Percentiles rank a stretch among this genome's conserved stretches.
These are phyloP conservation scores for Malus hybrid DNA, from an alignment of 331 rosid species.

Conservation along the genomic window DNA sequence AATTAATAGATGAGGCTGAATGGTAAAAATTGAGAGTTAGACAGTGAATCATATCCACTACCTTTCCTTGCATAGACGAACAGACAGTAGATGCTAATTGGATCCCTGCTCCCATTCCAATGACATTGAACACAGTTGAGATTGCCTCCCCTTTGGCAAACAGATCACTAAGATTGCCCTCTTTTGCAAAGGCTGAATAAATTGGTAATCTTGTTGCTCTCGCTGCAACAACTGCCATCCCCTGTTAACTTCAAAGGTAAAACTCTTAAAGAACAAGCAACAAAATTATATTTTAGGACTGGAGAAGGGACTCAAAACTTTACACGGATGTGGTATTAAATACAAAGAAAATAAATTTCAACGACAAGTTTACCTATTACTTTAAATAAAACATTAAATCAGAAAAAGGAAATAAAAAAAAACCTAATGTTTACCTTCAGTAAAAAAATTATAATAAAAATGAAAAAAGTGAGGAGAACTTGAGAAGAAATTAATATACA, in stretches of 20 bases:
- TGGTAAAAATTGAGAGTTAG: background rate
- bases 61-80: slow-evolving; percentile 87
- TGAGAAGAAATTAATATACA: background rate
- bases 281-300: background rate
- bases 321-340: background rate
- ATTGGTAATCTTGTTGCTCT: slow-evolving; percentile 97
- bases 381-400: background rate
- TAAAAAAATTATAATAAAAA: background rate
- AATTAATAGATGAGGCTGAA: background rate
- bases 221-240: slow-evolving; percentile 95
- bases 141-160: slow-evolving; percentile 97
- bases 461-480: background rate
- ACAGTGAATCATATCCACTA: slow-evolving; percentile 14
- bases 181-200: slow-evolving; percentile 94
- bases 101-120: slow-evolving; percentile 84
- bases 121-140: slow-evolving; percentile 78
- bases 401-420: background rate
- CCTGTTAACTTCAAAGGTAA: slow-evolving; percentile 43
- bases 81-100: slow-evolving; percentile 82
- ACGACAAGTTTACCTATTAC: background rate
- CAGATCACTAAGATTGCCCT: slow-evolving; percentile 90
- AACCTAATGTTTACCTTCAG: background rate
- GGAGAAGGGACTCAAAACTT: background rate
- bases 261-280: slow-evolving; percentile 3
- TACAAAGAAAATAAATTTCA: background rate